Conservation (phyloP, 345 rosid species). For the Stellera chamaejasme region DNA sequence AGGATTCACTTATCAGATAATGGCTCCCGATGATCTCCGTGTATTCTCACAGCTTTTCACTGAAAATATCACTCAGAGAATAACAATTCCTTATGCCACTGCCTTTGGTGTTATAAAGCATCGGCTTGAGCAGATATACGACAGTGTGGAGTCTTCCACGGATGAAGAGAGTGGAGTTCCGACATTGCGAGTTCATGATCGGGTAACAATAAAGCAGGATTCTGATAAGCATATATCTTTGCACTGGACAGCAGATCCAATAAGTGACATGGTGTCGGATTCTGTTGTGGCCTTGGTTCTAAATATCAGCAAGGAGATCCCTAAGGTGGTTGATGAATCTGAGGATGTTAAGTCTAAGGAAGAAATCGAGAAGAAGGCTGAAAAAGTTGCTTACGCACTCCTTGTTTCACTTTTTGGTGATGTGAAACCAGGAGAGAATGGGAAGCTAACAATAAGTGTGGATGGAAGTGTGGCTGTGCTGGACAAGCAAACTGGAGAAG, state of each 20-base stretch:
- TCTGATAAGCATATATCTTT: constrained; percentile 77
- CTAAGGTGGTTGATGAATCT: constrained; percentile 55
- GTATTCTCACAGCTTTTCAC: constrained; percentile 92
- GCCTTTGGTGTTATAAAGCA: constrained; percentile 77
- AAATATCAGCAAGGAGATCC: constrained; percentile 68
- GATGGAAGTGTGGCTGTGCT: constrained; percentile 78
- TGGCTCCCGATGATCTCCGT: constrained; percentile 96
- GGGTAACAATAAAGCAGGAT: constrained; percentile 72
- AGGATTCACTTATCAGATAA: constrained; percentile 90
- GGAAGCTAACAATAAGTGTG: constrained; percentile 58
- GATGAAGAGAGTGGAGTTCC: constrained; percentile 74
- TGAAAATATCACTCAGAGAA: constrained; percentile 71
- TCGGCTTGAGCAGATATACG: constrained; percentile 78
- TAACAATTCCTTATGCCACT: constrained; percentile 67
- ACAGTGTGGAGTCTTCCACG: constrained; percentile 61
- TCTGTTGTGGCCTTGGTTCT: constrained; percentile 78
- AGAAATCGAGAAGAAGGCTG: constrained; percentile 63
- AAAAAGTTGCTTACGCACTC: constrained; percentile 70
- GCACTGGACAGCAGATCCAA: constrained; percentile 83
- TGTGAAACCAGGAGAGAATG: constrained; percentile 73
- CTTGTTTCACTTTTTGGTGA: constrained; percentile 89
- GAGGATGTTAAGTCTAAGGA: constrained; percentile 51
- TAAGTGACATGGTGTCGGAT: constrained; percentile 92
- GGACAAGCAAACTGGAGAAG: constrained; percentile 79
- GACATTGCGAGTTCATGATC: constrained; percentile 53